phyloP scores from a whole-genome alignment of 2,329 filamentous ascomycete species.

The Hysterium pulicare region DNA sequence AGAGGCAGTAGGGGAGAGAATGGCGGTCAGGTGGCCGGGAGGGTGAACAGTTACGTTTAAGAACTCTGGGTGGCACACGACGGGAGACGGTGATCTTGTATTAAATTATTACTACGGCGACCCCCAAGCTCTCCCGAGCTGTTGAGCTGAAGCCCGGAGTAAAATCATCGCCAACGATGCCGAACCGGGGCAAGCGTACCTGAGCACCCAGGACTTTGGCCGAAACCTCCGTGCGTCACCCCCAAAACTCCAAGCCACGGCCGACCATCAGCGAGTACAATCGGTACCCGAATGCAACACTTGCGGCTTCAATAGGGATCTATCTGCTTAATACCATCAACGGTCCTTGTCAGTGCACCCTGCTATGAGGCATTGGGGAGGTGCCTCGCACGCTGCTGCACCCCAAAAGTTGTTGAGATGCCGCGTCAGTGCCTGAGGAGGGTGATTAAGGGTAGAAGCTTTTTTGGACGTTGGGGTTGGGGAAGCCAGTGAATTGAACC shows the following conservation, averaged over 20 bases:
- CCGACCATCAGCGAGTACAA: not conserved
- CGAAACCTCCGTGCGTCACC: conserved; percentile 5
- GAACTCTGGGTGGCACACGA: conserved; percentile 1
- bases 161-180: conserved; percentile 27
- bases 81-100: conserved; percentile 13
- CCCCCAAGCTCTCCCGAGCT: conserved; percentile 33
- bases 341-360: not conserved
- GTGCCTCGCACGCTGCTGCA: not conserved
- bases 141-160: conserved; percentile 33
- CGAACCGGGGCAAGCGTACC: conserved; percentile 19
- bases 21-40: not conserved
- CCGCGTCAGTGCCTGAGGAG: not conserved
- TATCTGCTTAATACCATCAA: not conserved
- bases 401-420: not conserved
- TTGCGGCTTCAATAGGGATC: not conserved
- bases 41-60: not conserved
- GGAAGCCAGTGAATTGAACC: not conserved
- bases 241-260: conserved; percentile 1
- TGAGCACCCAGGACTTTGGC: conserved; percentile 15
- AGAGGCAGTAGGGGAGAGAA: not conserved
- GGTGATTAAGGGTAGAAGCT: not conserved
- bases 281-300: not conserved
- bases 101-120: conserved; percentile 19
- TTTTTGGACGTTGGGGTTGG: conserved; percentile 3
- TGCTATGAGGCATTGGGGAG: not conserved